These are phyloP conservation scores for Talaromyces islandicus DNA, from an alignment of 2,329 filamentous ascomycete genomes.

Conservation along the genomic window DNA sequence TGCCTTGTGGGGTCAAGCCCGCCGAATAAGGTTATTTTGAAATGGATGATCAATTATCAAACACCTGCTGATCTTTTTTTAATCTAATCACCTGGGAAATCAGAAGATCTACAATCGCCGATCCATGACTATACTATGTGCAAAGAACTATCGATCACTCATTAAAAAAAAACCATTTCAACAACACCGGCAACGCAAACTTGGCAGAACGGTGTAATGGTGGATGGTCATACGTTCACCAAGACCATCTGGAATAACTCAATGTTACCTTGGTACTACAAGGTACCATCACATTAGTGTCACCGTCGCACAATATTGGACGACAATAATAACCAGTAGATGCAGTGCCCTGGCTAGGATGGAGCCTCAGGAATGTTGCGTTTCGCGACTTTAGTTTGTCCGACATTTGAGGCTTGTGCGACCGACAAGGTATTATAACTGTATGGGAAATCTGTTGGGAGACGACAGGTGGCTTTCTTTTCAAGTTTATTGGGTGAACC, in stretches of 20 bases:
- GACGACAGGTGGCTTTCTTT: not conserved
- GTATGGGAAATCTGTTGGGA: not conserved
- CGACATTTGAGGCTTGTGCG: not conserved
- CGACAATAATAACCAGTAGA: not conserved
- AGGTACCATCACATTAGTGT: not conserved
- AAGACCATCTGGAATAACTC: not conserved
- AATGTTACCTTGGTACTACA: not conserved
- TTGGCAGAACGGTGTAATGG: too few species aligned
- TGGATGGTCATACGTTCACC: not conserved
- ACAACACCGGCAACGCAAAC: not conserved
- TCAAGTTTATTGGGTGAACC: not conserved
- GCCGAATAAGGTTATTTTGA: not conserved
- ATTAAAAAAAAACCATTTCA: too few species aligned
- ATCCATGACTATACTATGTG: not conserved
- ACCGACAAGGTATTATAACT: not conserved
- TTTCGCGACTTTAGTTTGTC: not conserved
- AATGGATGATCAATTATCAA: not conserved
- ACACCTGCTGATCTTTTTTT: not conserved
- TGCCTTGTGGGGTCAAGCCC: not conserved
- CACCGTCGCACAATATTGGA: not conserved
- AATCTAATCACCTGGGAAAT: too few species aligned
- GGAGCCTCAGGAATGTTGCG: not conserved
- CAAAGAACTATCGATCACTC: not conserved
- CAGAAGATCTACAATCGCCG: too few species aligned
- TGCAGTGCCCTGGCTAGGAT: not conserved